Evolutionary conservation across 192 early-diverging fungal genomes (phyloP).

Genomic region (Podila clonocystis): DNA sequence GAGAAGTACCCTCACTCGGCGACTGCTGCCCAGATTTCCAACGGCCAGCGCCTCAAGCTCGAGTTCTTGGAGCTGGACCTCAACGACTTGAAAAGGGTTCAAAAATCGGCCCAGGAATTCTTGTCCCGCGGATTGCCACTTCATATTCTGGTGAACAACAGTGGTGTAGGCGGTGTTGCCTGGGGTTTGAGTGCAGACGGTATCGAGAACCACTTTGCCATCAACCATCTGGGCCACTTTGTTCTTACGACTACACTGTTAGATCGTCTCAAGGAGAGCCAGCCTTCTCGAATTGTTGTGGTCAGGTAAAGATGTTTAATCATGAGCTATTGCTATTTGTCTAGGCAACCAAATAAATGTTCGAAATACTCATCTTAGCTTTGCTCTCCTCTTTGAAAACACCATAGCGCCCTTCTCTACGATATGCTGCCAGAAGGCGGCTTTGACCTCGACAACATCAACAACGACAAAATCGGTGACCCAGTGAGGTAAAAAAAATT

Average conservation of each 20-base stretch:
- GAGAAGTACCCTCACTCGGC: not conserved
- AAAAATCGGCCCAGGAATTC: slow-evolving; percentile 33
- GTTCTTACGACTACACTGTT: slow-evolving; percentile 42
- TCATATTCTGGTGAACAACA: slow-evolving; percentile 43
- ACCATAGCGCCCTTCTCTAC: slow-evolving; percentile 32
- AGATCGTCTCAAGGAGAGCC: slow-evolving; percentile 15
- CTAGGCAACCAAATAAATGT: too few species aligned
- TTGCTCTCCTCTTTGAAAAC: slow-evolving; percentile 8
- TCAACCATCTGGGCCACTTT: slow-evolving; percentile 53
- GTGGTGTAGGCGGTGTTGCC: not conserved
- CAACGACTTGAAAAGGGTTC: not conserved
- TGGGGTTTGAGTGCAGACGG: slow-evolving; percentile 27
- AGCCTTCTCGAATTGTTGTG: slow-evolving; percentile 53
- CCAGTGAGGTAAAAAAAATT: slow-evolving; percentile 4
- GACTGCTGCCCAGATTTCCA: not conserved
- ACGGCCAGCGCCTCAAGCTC: not conserved
- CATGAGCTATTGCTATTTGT: not conserved
- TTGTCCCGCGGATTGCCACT: slow-evolving; percentile 46
- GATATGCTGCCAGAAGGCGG: slow-evolving; percentile 3
- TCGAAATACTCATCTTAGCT: not conserved
- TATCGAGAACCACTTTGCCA: slow-evolving; percentile 50
- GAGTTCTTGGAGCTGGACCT: slow-evolving; percentile 29
- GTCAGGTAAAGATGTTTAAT: slow-evolving; percentile 4
- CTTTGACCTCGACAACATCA: slow-evolving; percentile 46
- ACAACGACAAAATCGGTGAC: slow-evolving; percentile 25